phyloP scores from a whole-genome alignment of 2,329 filamentous ascomycete genomes.

The Colletotrichum eremochloae region DNA sequence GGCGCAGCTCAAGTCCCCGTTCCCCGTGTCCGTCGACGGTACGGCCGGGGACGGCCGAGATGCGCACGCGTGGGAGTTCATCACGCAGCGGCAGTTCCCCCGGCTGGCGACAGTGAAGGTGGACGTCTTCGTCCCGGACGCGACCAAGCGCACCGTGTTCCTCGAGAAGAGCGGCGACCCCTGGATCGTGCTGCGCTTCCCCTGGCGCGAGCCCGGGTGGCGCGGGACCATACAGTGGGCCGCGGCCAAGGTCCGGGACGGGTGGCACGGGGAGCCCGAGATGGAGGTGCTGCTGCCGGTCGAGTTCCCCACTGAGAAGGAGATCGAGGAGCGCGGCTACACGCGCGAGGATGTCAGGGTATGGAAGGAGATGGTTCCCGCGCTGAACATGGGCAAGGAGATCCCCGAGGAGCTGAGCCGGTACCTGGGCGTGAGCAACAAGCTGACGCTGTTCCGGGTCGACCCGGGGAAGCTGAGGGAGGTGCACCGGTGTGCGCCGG shows the following conservation, averaged over 20 bases:
- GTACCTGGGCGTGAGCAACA: conserved; percentile 76
- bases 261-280: conserved; percentile 66
- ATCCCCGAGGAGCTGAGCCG: conserved; percentile 72
- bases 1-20: conserved; percentile 72
- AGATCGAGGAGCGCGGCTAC: conserved; percentile 72
- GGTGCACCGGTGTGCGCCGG: conserved; percentile 72
- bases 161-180: conserved; percentile 62
- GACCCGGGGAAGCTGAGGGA: conserved; percentile 69
- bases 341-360: conserved; percentile 71
- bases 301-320: conserved; percentile 67
- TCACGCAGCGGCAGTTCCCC: conserved; percentile 78
- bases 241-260: conserved; percentile 65
- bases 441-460: conserved; percentile 77
- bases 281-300: conserved; percentile 77
- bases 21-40: conserved; percentile 55
- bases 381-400: conserved; percentile 70
- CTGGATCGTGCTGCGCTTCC: conserved; percentile 77
- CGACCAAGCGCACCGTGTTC: conserved; percentile 63
- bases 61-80: conserved; percentile 73
- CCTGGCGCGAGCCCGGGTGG: conserved; percentile 66
- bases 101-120: conserved; percentile 77
- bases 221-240: conserved; percentile 60
- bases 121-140: conserved; percentile 78
- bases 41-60: conserved; percentile 54
- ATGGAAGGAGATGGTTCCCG: conserved; percentile 70